Percentiles rank a stretch among this genome's conserved stretches.
These are phyloP conservation scores for Pleurotus eryngii DNA, from an alignment of 768 basidiomycete genomes.

Conservation along the genomic window DNA sequence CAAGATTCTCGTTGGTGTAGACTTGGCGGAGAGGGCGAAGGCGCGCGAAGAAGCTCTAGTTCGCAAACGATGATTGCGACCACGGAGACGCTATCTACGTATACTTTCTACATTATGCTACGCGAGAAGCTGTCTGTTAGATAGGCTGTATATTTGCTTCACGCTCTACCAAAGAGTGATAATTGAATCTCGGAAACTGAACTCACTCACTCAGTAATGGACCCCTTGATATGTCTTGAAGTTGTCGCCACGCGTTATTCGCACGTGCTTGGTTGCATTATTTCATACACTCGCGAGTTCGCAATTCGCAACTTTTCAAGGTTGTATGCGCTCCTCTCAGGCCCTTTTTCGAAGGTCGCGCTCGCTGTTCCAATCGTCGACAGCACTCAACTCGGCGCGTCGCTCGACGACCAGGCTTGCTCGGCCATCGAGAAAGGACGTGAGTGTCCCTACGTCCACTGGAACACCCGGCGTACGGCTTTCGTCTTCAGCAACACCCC, in stretches of 20 bases:
- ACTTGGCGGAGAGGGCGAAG: conserved; percentile 79
- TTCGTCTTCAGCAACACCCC: conserved; percentile 15
- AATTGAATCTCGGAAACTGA: too few relatives aligned
- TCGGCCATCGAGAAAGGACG: conserved; percentile 11
- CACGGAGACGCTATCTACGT: background rate
- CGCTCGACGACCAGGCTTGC: conserved; percentile 8
- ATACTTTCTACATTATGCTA: background rate
- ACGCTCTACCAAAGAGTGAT: too few relatives aligned
- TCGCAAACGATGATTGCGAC: background rate
- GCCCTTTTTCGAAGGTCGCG: conserved; percentile 34
- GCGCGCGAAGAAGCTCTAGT: conserved; percentile 41
- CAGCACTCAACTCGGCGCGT: background rate
- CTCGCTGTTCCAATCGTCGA: conserved; percentile 29
- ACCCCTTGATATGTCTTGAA: background rate
- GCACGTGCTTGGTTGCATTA: background rate
- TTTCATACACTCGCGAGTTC: background rate
- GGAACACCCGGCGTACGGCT: conserved; percentile 10
- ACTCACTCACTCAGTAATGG: background rate
- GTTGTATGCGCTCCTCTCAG: conserved; percentile 34
- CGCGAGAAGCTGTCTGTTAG: background rate
- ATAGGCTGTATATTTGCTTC: background rate
- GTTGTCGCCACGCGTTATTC: background rate
- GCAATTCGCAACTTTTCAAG: background rate
- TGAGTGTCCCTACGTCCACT: background rate
- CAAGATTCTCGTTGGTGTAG: conserved; percentile 90